A percentile compares a stretch with the other conserved stretches of the same genome.
Evolutionary conservation across 2,329 filamentous ascomycete species (phyloP).

Genomic region (Neofusicoccum laricinum): DNA sequence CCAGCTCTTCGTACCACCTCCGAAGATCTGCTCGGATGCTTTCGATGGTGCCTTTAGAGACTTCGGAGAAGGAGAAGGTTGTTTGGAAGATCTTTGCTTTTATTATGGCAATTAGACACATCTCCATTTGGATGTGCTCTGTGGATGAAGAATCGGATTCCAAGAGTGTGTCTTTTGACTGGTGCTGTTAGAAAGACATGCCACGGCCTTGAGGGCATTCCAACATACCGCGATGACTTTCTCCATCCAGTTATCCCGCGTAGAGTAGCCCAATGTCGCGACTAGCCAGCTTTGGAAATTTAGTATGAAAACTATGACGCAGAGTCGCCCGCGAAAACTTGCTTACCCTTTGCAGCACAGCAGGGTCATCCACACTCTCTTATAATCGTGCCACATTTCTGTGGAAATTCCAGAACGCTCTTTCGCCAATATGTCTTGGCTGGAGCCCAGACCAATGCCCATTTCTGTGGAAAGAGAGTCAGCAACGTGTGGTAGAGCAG

Average conservation of each 20-base stretch:
- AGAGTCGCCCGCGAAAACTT: not conserved
- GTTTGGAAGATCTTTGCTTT: constrained; percentile 21
- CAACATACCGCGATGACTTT: not conserved
- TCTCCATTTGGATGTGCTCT: constrained; percentile 20
- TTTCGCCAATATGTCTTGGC: constrained; percentile 11
- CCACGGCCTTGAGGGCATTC: too few species aligned
- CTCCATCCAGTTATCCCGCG: not conserved
- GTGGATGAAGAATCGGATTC: not conserved
- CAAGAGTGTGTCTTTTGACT: not conserved
- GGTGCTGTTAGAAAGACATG: not conserved
- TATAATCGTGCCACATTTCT: constrained; percentile 17
- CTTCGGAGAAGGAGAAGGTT: constrained; percentile 3
- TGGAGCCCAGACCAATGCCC: constrained; percentile 20
- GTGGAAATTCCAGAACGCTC: not conserved
- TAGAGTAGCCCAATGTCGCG: constrained; percentile 20
- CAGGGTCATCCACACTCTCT: constrained; percentile 21
- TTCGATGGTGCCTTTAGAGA: constrained; percentile 13
- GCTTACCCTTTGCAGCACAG: constrained; percentile 18
- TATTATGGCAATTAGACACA: constrained; percentile 23
- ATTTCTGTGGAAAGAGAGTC: constrained; percentile 16
- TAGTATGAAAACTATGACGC: not conserved
- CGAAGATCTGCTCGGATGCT: constrained; percentile 19
- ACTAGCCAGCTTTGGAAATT: constrained; percentile 20
- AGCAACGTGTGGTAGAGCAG: not conserved
- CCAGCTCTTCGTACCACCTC: constrained; percentile 18